These are phyloP conservation scores for Pyricularia sp. DNA, from an alignment of 2,329 filamentous ascomycete species.

Conservation along the genomic window DNA sequence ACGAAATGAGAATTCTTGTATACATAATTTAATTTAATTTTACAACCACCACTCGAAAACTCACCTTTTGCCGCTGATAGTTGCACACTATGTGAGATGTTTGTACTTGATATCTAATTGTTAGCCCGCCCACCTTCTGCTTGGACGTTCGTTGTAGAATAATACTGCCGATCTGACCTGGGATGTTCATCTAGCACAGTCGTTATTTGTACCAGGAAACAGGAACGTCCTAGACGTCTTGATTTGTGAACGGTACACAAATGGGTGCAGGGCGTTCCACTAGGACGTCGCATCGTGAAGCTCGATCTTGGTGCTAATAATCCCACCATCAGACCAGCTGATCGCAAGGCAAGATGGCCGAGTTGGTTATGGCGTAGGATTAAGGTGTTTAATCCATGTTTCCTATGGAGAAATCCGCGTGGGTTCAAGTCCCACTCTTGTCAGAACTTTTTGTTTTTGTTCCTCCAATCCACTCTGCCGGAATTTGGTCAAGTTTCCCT, in stretches of 20 bases:
- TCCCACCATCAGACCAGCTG: accelerated
- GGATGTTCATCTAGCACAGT: too few relatives aligned
- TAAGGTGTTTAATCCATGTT: neutral
- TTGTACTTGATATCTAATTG: neutral
- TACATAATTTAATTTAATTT: conserved; percentile 1
- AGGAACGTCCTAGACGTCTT: too few relatives aligned
- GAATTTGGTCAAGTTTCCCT: neutral
- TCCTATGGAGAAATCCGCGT: conserved; percentile 1
- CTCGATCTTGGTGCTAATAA: neutral
- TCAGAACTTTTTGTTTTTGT: neutral
- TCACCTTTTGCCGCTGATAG: neutral
- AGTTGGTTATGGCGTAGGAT: conserved; percentile 2
- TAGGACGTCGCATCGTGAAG: too few relatives aligned
- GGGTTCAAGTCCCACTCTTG: conserved; percentile 1
- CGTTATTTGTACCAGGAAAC: too few relatives aligned
- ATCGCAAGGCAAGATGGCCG: neutral
- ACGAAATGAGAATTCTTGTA: neutral
- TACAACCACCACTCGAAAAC: neutral
- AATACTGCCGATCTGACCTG: neutral
- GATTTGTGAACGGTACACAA: too few relatives aligned
- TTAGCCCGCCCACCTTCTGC: neutral
- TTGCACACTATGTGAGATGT: neutral
- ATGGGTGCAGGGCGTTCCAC: too few relatives aligned
- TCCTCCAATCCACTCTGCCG: neutral
- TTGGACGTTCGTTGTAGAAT: neutral